A percentile compares a stretch with the other conserved stretches of the same genome.
Conservation (phyloP, 1,284 basidiomycete species). For the Takashimella tepidaria region DNA sequence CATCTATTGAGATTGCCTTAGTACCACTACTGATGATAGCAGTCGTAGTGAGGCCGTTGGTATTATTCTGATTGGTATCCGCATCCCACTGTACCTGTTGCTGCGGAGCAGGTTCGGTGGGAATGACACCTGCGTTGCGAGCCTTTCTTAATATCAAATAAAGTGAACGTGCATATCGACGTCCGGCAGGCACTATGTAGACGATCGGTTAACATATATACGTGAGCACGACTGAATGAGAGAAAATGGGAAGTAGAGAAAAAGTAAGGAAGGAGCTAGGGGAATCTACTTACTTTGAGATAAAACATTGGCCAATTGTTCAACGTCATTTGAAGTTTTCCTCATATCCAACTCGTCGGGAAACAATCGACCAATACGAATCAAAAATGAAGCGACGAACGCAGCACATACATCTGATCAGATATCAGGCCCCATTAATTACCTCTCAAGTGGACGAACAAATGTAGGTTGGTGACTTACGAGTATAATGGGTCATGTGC, state of each 20-base stretch:
- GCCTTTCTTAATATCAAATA: slow-evolving; percentile 74
- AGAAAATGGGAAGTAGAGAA: too few species aligned
- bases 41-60: too few species aligned
- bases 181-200: slow-evolving; percentile 80
- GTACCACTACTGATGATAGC: too few species aligned
- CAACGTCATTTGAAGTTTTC: slow-evolving; percentile 65
- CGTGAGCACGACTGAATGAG: too few species aligned
- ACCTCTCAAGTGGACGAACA: not conserved
- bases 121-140: slow-evolving; percentile 49
- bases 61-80: too few species aligned
- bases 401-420: slow-evolving; percentile 84
- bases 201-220: too few species aligned
- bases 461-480: slow-evolving; percentile 50
- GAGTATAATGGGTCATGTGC: slow-evolving; percentile 52
- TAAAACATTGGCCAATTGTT: slow-evolving; percentile 64
- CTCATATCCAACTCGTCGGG: slow-evolving; percentile 70
- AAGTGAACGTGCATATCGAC: slow-evolving; percentile 68
- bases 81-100: too few species aligned
- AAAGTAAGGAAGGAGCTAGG: slow-evolving; percentile 3
- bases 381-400: slow-evolving; percentile 75
- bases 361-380: slow-evolving; percentile 73
- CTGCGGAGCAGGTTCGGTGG: not conserved
- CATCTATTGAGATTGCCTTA: not conserved
- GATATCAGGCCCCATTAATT: slow-evolving; percentile 51
- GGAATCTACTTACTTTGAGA: slow-evolving; percentile 56